Base-by-base conservation (phyloP, 2,329 filamentous ascomycete species). In the Aspergillus novofumigatus region DNA sequence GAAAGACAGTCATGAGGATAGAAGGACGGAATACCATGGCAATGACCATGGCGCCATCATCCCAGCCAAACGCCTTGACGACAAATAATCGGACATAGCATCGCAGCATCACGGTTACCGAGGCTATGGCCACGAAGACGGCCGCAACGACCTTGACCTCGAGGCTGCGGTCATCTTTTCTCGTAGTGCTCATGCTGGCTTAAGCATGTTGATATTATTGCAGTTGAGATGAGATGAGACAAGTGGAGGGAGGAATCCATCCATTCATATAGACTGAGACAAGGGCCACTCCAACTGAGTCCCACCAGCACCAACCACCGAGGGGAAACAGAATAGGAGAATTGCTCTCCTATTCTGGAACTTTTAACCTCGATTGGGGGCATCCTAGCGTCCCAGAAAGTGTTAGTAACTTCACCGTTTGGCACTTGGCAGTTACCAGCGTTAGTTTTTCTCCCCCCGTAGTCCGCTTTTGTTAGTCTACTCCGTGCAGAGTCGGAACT, bases 51-150 rank as follows among this genome's bases (percentile, higher is more conserved):
- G 62, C 50, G 0, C 57, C 62, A 56, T 73, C 71, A 65, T 73
- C 71, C 61, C 65, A 65, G 38, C 71, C 71, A 58, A 73, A 71
- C 3, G 59, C 66, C 54, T 68, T 70, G 17, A 72, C 67, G 4
- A 73, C 38, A 44, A 61, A 62, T 41, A 60, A 60, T 3, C 71
- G 69, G 45, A 72, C 68, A 59, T 73, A 73, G 35, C 66, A 69
- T 26, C 70, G 68, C 52, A 72, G 55, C 25, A 65, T 61, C 17
- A 71, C 67, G 6, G 67, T 54, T 8, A 72, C 59, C 17, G 47
- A 56, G 21, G 68, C 68, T 11, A 70, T 57, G 1, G 69, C 53
- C 59, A 71, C 54, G 41, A 72, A 70, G 45, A 62, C 63, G 49
- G 65, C 68, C 35, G 68, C 65, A 23, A 69, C 62, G 44, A 57